Evolutionary conservation across 768 basidiomycete genomes (phyloP).

Genomic region (Leccinum arenicola): DNA sequence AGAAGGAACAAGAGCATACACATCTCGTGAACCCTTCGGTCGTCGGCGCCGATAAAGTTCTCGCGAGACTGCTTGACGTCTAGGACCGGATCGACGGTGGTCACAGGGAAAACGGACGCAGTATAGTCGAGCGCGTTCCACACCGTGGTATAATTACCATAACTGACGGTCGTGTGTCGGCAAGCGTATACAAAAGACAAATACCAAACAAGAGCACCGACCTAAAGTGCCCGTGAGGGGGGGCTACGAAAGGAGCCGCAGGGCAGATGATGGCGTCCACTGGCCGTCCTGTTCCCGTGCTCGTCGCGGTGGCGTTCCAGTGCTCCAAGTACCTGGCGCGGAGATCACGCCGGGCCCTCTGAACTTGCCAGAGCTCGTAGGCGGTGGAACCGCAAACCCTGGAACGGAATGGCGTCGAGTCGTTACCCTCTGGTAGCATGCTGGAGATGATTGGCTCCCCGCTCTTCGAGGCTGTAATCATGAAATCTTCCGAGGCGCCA

Average conservation of each 20-base stretch:
- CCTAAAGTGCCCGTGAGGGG: conserved; percentile 60
- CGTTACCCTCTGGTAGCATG: conserved; percentile 39
- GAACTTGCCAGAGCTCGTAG: conserved; percentile 67
- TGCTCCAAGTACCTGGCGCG: conserved; percentile 57
- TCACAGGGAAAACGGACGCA: conserved; percentile 60
- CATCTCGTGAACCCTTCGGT: conserved; percentile 47
- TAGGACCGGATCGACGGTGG: conserved; percentile 50
- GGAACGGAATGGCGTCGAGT: conserved; percentile 23
- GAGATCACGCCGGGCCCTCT: conserved; percentile 44
- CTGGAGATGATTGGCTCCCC: conserved; percentile 53
- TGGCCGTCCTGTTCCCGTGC: conserved; percentile 67
- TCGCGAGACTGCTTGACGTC: conserved; percentile 48
- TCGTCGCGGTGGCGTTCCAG: conserved; percentile 52
- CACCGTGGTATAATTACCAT: conserved; percentile 52
- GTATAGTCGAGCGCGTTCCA: conserved; percentile 73
- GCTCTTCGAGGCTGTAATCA: conserved; percentile 31
- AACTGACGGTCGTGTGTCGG: conserved; percentile 30
- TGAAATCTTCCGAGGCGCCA: conserved; percentile 49
- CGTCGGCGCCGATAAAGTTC: conserved; percentile 45
- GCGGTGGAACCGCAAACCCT: conserved; percentile 38
- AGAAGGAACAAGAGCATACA: conserved; percentile 42
- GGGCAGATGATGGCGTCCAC: conserved; percentile 76
- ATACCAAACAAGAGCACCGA: conserved; percentile 25
- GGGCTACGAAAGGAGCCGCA: conserved; percentile 54
- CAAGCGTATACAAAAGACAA: neutral